Conservation (phyloP, 768 basidiomycete species). For the Podaxis rugospora region DNA sequence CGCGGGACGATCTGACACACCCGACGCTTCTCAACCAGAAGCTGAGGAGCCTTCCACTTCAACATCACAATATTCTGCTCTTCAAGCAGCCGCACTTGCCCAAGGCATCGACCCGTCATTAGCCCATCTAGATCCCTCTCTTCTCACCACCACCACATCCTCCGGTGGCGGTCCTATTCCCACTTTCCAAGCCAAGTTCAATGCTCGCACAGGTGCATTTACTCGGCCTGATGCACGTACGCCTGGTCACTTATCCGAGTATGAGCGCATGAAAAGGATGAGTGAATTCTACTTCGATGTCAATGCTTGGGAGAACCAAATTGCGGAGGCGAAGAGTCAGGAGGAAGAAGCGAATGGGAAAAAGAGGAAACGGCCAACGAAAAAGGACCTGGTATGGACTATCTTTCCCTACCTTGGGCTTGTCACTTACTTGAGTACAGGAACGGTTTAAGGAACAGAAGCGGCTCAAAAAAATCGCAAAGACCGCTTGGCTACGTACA, state of each 20-base stretch:
- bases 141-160: conserved; percentile 34
- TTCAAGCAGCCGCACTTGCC: conserved; percentile 68
- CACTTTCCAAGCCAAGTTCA: conserved; percentile 69
- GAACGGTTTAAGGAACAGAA: conserved; percentile 86
- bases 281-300: conserved; percentile 87
- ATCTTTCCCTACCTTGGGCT: not conserved
- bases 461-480: conserved; percentile 75
- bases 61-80: conserved; percentile 37
- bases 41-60: conserved; percentile 19
- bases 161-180: conserved; percentile 26
- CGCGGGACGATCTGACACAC: conserved; percentile 16
- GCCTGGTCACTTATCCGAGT: conserved; percentile 74
- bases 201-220: conserved; percentile 78
- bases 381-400: conserved; percentile 75
- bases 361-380: conserved; percentile 75
- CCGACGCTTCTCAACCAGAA: conserved; percentile 5
- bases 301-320: conserved; percentile 69
- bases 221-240: conserved; percentile 62
- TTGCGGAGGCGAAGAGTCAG: conserved; percentile 43
- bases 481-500: conserved; percentile 84
- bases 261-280: conserved; percentile 80
- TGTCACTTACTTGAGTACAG: conserved; percentile 37
- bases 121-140: conserved; percentile 74
- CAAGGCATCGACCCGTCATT: conserved; percentile 83
- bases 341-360: conserved; percentile 52